Evolutionary conservation across 306 rosid species (phyloP), one percentile per base, ranked within the genome.

Genomic region (Sophora flavescens): DNA sequence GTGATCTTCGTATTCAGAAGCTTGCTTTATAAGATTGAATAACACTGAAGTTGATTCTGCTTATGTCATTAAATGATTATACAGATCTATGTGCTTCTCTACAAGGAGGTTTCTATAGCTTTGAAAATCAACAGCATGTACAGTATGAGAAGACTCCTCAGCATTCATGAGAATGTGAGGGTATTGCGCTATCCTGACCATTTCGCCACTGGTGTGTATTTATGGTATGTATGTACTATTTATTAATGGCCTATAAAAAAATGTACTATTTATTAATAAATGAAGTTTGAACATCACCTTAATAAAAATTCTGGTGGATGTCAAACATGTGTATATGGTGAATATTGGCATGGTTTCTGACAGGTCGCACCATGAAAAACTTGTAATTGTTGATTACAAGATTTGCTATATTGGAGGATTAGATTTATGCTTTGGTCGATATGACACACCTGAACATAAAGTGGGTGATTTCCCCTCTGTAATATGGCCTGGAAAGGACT

Each of bases 361-460:
- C 84, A 96, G 99, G 99, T 96, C 99, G 38, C 99, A 96, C 90
- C 99, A 96, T 87, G 99, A 96, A 83, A 96, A 96, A 86, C 89
- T 96, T 84, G 97, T 96, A 83, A 96, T 96, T 81, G 68, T 96
- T 83, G 99, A 96, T 89, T 81, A 91, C 81, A 91, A 89, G 87
- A 82, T 92, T 84, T 96, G 98, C 92, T 96, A 87, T 86, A 84
- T 96, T 28, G 98, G 98, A 69, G 99, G 99, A 78, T 80, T 96
- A 76, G 99, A 96, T 82, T 87, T 96, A 87, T 92, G 99, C 91
- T 96, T 96, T 86, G 99, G 99, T 70, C 97, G 99, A 80, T 92
- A 87, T 77, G 99, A 96, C 88, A 91, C 96, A 82, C 84, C 90
- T 75, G 93, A 92, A 58, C 99, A 96, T 76, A 84, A 77, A 86